Evolutionary conservation across 1,139 yeast species (phyloP).

Genomic region (Yamadazyma triangularis): DNA sequence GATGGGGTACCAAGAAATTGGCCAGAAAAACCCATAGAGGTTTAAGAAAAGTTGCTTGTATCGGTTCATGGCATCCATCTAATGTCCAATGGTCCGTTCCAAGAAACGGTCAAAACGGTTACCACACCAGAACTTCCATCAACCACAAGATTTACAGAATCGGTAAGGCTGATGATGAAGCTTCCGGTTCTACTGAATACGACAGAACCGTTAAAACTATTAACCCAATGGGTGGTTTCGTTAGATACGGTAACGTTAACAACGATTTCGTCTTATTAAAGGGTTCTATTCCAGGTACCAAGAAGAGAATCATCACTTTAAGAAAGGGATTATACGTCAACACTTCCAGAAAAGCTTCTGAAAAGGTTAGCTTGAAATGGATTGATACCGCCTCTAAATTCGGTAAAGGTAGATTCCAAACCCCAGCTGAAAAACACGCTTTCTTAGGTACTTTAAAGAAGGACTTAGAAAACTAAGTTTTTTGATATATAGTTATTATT

Average conservation of each 20-base stretch:
- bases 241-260: constrained; percentile 96
- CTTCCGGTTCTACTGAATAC: constrained; percentile 92
- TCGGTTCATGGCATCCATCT: constrained; percentile 99
- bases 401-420: constrained; percentile 99
- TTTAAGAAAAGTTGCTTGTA: constrained; percentile 99
- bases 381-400: constrained; percentile 99
- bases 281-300: constrained; percentile 99
- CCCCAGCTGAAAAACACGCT: constrained; percentile 99
- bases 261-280: constrained; percentile 96
- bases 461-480: constrained; percentile 49
- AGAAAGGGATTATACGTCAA: constrained; percentile 98
- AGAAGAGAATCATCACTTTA: constrained; percentile 98
- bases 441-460: constrained; percentile 99
- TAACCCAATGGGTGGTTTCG: constrained; percentile 99
- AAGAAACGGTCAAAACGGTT: constrained; percentile 99
- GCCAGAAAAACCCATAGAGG: constrained; percentile 99
- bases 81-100: constrained; percentile 99
- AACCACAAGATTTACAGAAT: constrained; percentile 99
- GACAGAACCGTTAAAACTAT: constrained; percentile 99
- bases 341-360: constrained; percentile 97
- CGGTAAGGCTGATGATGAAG: constrained; percentile 94
- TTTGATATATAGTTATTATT: not conserved
- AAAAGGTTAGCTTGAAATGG: constrained; percentile 97
- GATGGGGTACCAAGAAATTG: constrained; percentile 99
- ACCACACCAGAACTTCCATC: constrained; percentile 99